Evolutionary conservation across 2,329 filamentous ascomycete species (phyloP), one percentile per base, ranked within the genome.

Genomic region (Ophidiomyces ophidiicola): DNA sequence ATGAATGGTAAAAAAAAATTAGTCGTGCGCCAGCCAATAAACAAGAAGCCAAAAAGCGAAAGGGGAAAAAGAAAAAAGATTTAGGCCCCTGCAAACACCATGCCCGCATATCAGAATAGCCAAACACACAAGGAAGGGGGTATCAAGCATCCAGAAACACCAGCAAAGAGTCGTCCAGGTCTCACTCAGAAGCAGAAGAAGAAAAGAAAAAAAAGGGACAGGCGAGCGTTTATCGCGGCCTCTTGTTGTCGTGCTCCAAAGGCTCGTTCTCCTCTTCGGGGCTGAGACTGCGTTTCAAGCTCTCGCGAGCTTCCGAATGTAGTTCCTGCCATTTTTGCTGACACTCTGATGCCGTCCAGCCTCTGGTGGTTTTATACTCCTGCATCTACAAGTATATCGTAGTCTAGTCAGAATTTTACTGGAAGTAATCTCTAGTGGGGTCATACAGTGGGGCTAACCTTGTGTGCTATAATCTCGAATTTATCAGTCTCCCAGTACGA

Each of bases 401-500:
- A 17, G 8, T 6, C 20, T 12, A 23, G 28, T 31, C 12, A 31
- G 11, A 10, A 31, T 15, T 17, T 33, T 12, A 23, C n/a, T n/a
- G n/a, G 40, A 8, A 24, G 23, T 29, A n/a, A 12, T 8, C 6
- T 7, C 15, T 10, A 31, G 8, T 14, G 5, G 11, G 18, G 20
- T 23, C 6, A n/a, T 5, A 19, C 18, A 8, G 18, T 21, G 2
- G n/a, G 25, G 21, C 39, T 19, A n/a, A 63, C 61, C 56, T 61
- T 63, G 26, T 57, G 44, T 31, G 61, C 54, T 41, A 63, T 57
- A 33, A 59, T 55, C 8, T 51, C 51, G 44, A 55, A 63, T 39
- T 59, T 63, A 37, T 62, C 54, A 32, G 43, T 50, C 45, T 59
- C 54, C 59, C 59, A 62, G 14, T 53, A 52, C 17, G 55, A 53